These are phyloP conservation scores for Epichloe baconii DNA, from an alignment of 2,329 filamentous ascomycete species.

Conservation along the genomic window DNA sequence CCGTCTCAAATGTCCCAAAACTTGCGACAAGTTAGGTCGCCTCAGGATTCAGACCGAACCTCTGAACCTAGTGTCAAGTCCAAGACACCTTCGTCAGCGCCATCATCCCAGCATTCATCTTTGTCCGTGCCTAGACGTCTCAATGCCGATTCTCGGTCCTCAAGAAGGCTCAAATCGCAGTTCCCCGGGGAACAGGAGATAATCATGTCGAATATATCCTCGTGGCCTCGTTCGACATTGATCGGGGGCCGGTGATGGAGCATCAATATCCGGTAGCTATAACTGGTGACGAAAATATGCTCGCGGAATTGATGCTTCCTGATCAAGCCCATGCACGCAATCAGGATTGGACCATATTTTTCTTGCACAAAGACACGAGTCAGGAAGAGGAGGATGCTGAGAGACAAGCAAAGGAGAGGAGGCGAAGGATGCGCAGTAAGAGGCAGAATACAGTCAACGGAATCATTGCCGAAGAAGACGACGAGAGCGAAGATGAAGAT, in stretches of 20 bases:
- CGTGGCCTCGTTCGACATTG: slow-evolving; percentile 94
- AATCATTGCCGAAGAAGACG: slow-evolving; percentile 30
- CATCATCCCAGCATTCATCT: slow-evolving; percentile 49
- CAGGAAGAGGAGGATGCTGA: slow-evolving; percentile 71
- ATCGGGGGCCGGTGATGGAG: slow-evolving; percentile 93
- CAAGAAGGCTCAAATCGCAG: slow-evolving; percentile 54
- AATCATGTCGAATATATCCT: slow-evolving; percentile 99
- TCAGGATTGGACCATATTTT: slow-evolving; percentile 99
- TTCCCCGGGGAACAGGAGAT: slow-evolving; percentile 60
- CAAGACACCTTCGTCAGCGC: slow-evolving; percentile 45
- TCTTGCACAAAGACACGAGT: slow-evolving; percentile 87
- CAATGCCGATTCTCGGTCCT: slow-evolving; percentile 36
- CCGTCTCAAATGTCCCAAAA: slow-evolving; percentile 43
- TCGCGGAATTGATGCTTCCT: slow-evolving; percentile 95
- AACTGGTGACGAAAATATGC: slow-evolving; percentile 93
- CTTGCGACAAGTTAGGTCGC: slow-evolving; percentile 41
- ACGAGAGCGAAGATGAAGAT: slow-evolving; percentile 32
- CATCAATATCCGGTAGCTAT: slow-evolving; percentile 94
- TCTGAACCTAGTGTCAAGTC: slow-evolving; percentile 48
- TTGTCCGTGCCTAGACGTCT: slow-evolving; percentile 38
- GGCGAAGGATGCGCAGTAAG: slow-evolving; percentile 36
- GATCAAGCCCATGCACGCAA: slow-evolving; percentile 90
- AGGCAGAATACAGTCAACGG: slow-evolving; percentile 38
- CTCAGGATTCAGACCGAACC: slow-evolving; percentile 41
- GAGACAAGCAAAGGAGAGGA: slow-evolving; percentile 40